Base-by-base conservation (phyloP, 768 basidiomycete genomes). In the Agrocybe praecox region DNA sequence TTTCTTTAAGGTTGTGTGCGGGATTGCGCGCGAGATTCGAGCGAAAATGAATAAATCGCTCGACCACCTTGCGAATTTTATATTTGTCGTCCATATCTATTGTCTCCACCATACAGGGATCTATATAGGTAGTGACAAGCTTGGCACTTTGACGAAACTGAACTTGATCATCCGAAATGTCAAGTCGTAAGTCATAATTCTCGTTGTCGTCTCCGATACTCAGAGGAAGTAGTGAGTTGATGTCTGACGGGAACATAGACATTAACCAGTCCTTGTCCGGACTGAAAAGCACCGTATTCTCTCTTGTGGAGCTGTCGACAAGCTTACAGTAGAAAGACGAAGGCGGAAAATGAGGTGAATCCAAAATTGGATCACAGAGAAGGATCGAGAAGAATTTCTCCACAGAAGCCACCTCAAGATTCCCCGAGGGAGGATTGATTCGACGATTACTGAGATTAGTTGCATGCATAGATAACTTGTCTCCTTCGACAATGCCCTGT, bases 1-100 rank as follows among this genome's bases (percentile, higher is more conserved):
- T n/a, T 3, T n/a, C 12, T 40, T 40, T 14, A 12, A 40, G 4
- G 12, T 6, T 12, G n/a, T n/a, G 12, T 6, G 12, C 6, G 12
- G 64, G 63, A 1, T 52, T 57, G 2, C 71, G 61, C 1, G 55
- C 65, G 10, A 74, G 67, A 46, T 76, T 71, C 40, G 68, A 65
- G 32, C 65, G 57, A 55, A 74, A 74, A 46, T 70, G 65, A 1
- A 63, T 53, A 11, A 53, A 58, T 6, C 53, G 50, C 46, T 56
- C 53, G 8, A 68, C 59, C 24, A 71, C 57, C 6, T 59, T 55
- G 5, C 52, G 67, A 24, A 74, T 55, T 1, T 44, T 48, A 14
- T 57, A 34, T 18, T 50, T n/a, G 12, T 68, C 46, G 1, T 53
- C 53, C 7, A 44, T 42, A 1, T 53, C 42, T 7, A 71, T 58